phyloP scores from a whole-genome alignment of 306 rosid species.

The Acacia crassicarpa region DNA sequence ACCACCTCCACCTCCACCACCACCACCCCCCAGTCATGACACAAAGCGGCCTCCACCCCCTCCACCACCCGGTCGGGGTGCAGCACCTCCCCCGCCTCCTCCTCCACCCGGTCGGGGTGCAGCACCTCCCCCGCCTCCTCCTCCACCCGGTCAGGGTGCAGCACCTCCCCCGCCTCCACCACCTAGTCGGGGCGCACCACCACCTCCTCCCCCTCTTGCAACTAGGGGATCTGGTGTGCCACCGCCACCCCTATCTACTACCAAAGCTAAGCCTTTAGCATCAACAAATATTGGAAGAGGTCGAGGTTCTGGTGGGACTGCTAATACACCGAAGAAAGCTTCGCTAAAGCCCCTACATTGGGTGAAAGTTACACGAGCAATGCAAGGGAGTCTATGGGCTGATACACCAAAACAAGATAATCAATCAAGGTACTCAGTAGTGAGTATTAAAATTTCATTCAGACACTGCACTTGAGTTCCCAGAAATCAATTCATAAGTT shows the following conservation, averaged over 20 bases:
- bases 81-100: slow-evolving; percentile 29
- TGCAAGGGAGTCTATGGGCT: slow-evolving; percentile 95
- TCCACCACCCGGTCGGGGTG: neutral
- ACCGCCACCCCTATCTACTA: slow-evolving; percentile 21
- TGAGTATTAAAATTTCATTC: slow-evolving; percentile 29
- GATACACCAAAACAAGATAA: slow-evolving; percentile 82
- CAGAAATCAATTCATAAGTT: neutral
- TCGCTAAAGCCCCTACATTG: slow-evolving; percentile 85
- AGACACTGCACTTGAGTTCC: slow-evolving; percentile 11
- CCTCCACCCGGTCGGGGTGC: neutral
- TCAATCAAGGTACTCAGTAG: slow-evolving; percentile 61
- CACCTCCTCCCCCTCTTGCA: slow-evolving; percentile 35
- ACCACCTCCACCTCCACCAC: neutral
- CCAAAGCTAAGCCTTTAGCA: slow-evolving; percentile 35
- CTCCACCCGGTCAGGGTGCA: neutral
- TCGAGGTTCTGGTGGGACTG: slow-evolving; percentile 47
- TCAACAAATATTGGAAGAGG: slow-evolving; percentile 63
- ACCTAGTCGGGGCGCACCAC: neutral
- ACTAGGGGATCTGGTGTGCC: slow-evolving; percentile 34
- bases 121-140: neutral
- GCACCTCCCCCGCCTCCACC: neutral
- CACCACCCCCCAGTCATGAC: neutral
- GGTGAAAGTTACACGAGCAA: slow-evolving; percentile 92
- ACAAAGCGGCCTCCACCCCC: neutral
- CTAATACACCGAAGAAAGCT: slow-evolving; percentile 68